Evolutionary conservation across 345 rosid genomes (phyloP).

Genomic region (Pistacia vera): DNA sequence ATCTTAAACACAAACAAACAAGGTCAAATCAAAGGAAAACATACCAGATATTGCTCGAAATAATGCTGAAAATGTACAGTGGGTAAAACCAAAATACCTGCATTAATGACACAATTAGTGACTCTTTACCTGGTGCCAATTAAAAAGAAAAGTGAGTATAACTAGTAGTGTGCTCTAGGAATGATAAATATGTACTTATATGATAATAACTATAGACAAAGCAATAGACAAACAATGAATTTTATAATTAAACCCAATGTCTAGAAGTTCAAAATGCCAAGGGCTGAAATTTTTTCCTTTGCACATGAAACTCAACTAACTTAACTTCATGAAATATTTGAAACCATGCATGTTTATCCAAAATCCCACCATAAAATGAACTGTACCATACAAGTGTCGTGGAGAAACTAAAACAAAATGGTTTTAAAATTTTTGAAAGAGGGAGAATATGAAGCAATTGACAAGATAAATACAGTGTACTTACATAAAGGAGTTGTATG

Average conservation of each 20-base stretch:
- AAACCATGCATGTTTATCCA: neutral
- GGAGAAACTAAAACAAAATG: neutral
- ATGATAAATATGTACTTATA: neutral
- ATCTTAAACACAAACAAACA: neutral
- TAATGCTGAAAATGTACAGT: conserved; percentile 76
- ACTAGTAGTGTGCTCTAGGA: neutral
- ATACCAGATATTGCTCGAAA: conserved; percentile 84
- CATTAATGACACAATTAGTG: conserved; percentile 19
- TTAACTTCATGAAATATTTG: neutral
- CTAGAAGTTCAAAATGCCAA: neutral
- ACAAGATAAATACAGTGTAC: conserved; percentile 28
- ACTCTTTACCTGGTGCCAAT: neutral
- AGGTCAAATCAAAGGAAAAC: conserved; percentile 1
- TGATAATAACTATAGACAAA: neutral
- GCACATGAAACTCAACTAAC: neutral
- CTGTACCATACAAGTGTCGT: neutral
- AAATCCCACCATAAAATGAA: neutral
- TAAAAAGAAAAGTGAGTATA: neutral
- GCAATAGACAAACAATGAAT: neutral
- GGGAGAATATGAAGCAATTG: conserved; percentile 7
- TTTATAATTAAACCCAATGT: neutral
- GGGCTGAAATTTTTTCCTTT: neutral
- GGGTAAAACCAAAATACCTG: conserved; percentile 99
- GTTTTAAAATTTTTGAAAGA: neutral
- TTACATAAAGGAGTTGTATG: conserved; percentile 77